These are phyloP conservation scores for Schoenoplectus tabernaemontani DNA, from an alignment of 202 grass and related monocot genomes.

Conservation along the genomic window DNA sequence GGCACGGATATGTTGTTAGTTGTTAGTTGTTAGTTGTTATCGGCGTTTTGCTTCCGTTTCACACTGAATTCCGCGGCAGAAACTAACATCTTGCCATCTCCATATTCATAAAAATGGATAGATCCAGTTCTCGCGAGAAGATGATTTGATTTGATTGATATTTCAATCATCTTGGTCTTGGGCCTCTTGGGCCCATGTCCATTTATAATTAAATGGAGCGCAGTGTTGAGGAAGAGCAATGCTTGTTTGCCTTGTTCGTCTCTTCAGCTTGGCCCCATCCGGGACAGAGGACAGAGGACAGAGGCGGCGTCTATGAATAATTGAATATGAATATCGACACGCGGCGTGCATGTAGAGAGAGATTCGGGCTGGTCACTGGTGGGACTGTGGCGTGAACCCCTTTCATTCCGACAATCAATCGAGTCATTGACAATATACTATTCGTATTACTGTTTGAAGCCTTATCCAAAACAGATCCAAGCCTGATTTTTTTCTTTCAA, in stretches of 20 bases:
- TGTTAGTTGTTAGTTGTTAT: too few relatives aligned
- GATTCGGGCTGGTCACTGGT: not conserved
- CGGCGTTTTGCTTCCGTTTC: not conserved
- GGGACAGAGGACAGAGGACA: not conserved
- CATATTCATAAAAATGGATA: not conserved
- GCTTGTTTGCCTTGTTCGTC: slow-evolving; percentile 7
- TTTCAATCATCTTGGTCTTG: too few relatives aligned
- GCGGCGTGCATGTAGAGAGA: not conserved
- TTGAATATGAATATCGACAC: not conserved
- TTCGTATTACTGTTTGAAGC: not conserved
- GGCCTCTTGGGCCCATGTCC: too few relatives aligned
- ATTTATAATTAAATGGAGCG: not conserved
- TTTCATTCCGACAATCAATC: not conserved
- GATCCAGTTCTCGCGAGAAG: too few relatives aligned
- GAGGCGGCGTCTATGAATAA: too few relatives aligned
- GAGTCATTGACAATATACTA: not conserved
- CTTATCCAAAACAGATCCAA: not conserved
- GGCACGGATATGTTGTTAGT: not conserved
- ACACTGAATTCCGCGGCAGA: not conserved
- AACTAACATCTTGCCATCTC: not conserved
- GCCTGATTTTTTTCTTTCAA: not conserved
- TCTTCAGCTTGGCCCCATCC: not conserved
- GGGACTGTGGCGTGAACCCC: not conserved
- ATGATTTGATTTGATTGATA: too few relatives aligned
- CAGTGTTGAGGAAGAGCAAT: not conserved